Base-by-base conservation (phyloP, 2,329 filamentous ascomycete genomes). In the Kalmusia sp. region DNA sequence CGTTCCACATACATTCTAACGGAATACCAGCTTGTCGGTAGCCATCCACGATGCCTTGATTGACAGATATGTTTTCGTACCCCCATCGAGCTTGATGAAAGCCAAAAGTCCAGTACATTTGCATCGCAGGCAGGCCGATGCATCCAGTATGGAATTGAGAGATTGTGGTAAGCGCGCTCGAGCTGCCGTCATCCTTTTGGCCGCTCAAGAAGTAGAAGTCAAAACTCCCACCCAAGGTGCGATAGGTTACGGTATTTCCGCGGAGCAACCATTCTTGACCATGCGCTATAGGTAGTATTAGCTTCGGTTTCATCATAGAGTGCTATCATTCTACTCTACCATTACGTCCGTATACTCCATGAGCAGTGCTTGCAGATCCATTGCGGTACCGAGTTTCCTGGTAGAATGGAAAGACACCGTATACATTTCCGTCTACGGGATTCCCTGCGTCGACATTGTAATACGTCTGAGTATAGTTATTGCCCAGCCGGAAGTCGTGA, bases 21-120 rank as follows among this genome's bases (percentile, higher is more conserved):
- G 82, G 83, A 52, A 86, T 84, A 25, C 77, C 76, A 49, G 82
- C 83, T 28, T 75, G 75, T 49, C 76, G 76, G 68, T 80, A 84
- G 53, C 77, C 77, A 38, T 79, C 70, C n/a, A 82, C 75, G 5
- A 84, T 79, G 3, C 41, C 50, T 25, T 59, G 53, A 5, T 54
- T 44, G 3, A 59, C 55, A 1, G 55, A 54, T 12, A 57, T 55
- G 19, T 61, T 63, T 27, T 82, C 76, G 69, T 93, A 93, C 1
- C 90, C 90, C 86, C 90, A 93, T 52, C 89, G 82, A 64, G 89
- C 92, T 70, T 95, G 90, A 58, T 93, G 91, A 67, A 83, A 93
- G 1, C 91, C 91, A 55, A 93, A 85, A 0, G 87, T 86, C 80
- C 85, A 93, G 75, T 93, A 93, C 14, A 52, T 87, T 68, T 92